Evolutionary conservation across 2,329 filamentous ascomycete species (phyloP), one percentile per base, ranked within the genome.

Genomic region (Pestalotiopsis sp.): DNA sequence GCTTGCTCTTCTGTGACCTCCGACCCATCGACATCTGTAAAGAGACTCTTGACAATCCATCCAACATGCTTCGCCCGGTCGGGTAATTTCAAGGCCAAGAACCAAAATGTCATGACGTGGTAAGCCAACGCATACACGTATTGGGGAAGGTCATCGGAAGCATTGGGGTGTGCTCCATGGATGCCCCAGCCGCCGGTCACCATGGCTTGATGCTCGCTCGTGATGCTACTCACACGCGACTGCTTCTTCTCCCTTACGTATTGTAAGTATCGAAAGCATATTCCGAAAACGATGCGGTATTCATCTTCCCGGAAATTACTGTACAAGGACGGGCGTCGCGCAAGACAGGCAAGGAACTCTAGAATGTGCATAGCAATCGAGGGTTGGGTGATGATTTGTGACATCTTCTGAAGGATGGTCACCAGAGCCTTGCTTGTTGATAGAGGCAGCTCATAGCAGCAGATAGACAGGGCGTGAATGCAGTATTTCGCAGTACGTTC

Each of bases 41-140:
- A 95, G 11, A 99, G 86, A 72, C 94, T 94, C 75, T 92, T 94
- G 12, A 93, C 92, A 72, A 99, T 97, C 93, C 94, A 97, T 36
- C 90, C 90, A 65, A 98, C 94, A 72, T 97, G 91, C 70, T 90
- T 93, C 41, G 91, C 89, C 65, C 96, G 91, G 77, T 98, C 94
- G 49, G 91, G 89, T 65, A 97, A 86, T 76, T 94, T 95, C 74
- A 99, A 80, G 1, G 94, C 93, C 73, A 99, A 86, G 78, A 98
- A 99, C 96, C 96, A 99, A 78, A 97, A 98, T 1, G 94, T 92
- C 72, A 99, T 95, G 74, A 97, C 94, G 78, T 98, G 95, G 78
- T 97, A 97, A 9, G 95, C 95, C 66, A 98, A 84, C 1, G 94
- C 93, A 79, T 97, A 96, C 31, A 99, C 93, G 78, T 99, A 99